Evolutionary conservation across 495 filamentous ascomycete species (phyloP).

Genomic region (Trichoderma virens): DNA sequence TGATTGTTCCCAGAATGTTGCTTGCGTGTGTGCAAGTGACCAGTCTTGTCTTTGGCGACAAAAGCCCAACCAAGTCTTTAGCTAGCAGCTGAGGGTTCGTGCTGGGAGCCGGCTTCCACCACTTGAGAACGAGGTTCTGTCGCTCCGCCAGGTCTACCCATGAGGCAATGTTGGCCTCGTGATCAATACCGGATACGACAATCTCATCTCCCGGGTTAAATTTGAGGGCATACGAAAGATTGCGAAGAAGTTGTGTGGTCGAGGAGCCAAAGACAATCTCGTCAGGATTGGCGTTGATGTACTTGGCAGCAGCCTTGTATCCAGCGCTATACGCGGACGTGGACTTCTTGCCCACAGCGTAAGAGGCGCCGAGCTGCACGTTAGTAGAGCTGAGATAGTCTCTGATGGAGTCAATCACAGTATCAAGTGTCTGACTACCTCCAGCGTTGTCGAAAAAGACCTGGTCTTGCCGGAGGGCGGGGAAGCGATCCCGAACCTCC

Average conservation of each 20-base stretch:
- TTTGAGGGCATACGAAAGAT: constrained; percentile 52
- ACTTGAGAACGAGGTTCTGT: constrained; percentile 53
- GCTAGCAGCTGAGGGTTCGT: constrained; percentile 48
- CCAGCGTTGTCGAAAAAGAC: constrained; percentile 71
- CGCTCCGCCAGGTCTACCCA: constrained; percentile 55
- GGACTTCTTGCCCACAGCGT: constrained; percentile 45
- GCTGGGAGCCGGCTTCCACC: constrained; percentile 47
- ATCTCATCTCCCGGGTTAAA: constrained; percentile 56
- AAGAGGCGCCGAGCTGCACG: constrained; percentile 65
- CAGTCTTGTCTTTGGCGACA: constrained; percentile 52
- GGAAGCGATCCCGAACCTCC: constrained; percentile 52
- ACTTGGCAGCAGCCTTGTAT: constrained; percentile 53
- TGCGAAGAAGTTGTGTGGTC: constrained; percentile 66
- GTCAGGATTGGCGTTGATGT: constrained; percentile 55
- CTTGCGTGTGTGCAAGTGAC: constrained; percentile 62
- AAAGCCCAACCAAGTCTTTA: constrained; percentile 42
- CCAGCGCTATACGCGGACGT: constrained; percentile 48
- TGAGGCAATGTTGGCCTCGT: constrained; percentile 59
- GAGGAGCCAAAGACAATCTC: constrained; percentile 62
- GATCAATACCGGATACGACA: constrained; percentile 57
- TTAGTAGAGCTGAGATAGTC: constrained; percentile 61
- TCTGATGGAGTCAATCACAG: constrained; percentile 54
- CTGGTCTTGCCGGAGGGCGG: constrained; percentile 55
- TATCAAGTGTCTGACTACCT: constrained; percentile 58
- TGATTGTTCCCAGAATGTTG: constrained; percentile 65